Evolutionary conservation across 2,329 filamentous ascomycete genomes (phyloP).

Genomic region (Aspergillaceae sp.): DNA sequence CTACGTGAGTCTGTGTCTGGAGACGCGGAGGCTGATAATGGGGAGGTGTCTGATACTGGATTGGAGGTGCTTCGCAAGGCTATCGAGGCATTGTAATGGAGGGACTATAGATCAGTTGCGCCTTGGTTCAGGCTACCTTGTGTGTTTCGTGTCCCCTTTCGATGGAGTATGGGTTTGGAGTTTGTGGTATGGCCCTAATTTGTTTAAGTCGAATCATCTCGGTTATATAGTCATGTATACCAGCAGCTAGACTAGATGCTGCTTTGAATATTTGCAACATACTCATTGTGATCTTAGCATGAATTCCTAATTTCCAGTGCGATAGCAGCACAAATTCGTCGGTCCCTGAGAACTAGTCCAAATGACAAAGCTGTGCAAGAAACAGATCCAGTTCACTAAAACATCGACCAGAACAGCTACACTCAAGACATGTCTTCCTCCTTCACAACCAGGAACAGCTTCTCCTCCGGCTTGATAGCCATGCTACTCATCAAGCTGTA

Average conservation of each 20-base stretch:
- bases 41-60: constrained; percentile 39
- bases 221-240: not conserved
- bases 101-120: not conserved
- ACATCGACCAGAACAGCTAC: no score
- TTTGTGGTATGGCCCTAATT: not conserved
- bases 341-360: no score
- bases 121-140: not conserved
- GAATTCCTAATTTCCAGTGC: no score
- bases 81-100: constrained; percentile 44
- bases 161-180: not conserved
- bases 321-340: no score
- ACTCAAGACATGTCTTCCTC: no score
- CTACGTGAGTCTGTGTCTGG: constrained; percentile 47
- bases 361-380: no score
- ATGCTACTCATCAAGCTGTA: not conserved
- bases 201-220: not conserved
- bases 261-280: no score
- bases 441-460: no score
- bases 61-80: constrained; percentile 51
- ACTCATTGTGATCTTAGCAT: not conserved
- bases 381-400: no score
- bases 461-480: no score
- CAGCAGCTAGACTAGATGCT: not conserved
- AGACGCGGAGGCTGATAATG: constrained; percentile 18
- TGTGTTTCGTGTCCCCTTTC: constrained; percentile 2